A percentile compares a stretch with the other conserved stretches of the same genome.
phyloP scores from a whole-genome alignment of 305 asterid species.

The Nicotiana rustica region DNA sequence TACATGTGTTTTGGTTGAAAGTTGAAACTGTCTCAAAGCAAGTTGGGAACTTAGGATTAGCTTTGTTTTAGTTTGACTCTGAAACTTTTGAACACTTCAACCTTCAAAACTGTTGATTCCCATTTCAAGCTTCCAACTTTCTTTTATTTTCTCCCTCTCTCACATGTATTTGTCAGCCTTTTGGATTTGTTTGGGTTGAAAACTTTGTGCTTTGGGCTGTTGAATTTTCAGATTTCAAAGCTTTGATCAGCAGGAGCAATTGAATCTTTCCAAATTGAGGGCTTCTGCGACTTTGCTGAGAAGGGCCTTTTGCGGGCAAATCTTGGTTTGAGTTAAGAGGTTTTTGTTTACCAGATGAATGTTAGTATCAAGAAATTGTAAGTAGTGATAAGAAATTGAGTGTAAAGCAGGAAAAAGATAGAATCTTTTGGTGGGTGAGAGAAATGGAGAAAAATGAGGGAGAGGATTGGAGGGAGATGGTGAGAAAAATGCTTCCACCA shows the following conservation, averaged over 20 bases:
- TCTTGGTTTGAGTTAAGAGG: constrained; percentile 17
- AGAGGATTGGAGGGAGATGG: constrained; percentile 81
- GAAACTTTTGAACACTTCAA: constrained; percentile 53
- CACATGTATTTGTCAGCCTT: constrained; percentile 24
- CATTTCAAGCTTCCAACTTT: constrained; percentile 46
- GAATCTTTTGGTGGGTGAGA: constrained; percentile 31
- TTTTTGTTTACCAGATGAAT: constrained; percentile 36
- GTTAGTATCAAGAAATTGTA: constrained; percentile 30
- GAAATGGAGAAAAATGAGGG: constrained; percentile 58
- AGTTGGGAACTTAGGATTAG: constrained; percentile 46
- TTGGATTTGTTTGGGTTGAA: constrained; percentile 33
- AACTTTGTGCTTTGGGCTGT: constrained; percentile 47
- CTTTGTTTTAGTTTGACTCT: constrained; percentile 48
- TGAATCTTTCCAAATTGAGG: constrained; percentile 40
- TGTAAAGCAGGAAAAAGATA: constrained; percentile 35
- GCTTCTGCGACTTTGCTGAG: constrained; percentile 39
- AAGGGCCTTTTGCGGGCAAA: constrained; percentile 11
- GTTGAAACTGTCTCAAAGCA: constrained; percentile 40
- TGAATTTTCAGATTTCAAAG: constrained; percentile 45
- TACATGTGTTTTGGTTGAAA: constrained; percentile 29
- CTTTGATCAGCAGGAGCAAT: constrained; percentile 34
- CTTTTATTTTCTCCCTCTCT: constrained; percentile 28
- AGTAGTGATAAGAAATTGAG: constrained; percentile 33
- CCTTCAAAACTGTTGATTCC: constrained; percentile 45
- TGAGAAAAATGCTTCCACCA: constrained; percentile 88